phyloP scores from a whole-genome alignment of 2,329 filamentous ascomycete species.

The Ophioceras dolichostomum region DNA sequence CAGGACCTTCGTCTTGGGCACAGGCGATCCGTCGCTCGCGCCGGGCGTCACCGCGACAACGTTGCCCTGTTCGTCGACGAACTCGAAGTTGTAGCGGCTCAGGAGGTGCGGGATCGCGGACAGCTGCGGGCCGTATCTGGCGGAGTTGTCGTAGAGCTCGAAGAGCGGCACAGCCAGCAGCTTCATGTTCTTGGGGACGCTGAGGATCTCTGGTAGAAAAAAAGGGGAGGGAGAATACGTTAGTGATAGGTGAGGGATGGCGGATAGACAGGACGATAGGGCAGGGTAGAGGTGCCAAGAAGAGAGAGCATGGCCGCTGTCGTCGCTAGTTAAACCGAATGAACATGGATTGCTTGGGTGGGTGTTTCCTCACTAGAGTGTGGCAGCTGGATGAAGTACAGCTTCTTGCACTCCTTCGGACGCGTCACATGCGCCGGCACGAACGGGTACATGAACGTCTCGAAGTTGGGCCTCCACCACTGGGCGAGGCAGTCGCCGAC shows the following conservation, averaged over 20 bases:
- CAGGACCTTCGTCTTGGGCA: constrained; percentile 54
- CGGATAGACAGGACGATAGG: not conserved
- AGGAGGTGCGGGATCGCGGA: constrained; percentile 93
- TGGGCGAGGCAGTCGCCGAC: constrained; percentile 90
- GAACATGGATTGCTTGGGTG: too few relatives aligned
- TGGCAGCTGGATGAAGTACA: constrained; percentile 92
- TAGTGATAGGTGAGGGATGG: not conserved
- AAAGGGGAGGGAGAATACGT: not conserved
- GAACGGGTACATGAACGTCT: constrained; percentile 99
- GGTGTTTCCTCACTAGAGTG: constrained; percentile 83
- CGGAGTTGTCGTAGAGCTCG: constrained; percentile 96
- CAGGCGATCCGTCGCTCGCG: constrained; percentile 39
- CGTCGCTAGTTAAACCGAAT: too few relatives aligned
- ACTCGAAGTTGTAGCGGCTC: constrained; percentile 94
- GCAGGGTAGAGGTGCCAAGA: not conserved
- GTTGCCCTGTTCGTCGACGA: constrained; percentile 84
- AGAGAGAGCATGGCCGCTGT: too few relatives aligned
- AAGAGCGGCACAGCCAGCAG: constrained; percentile 92
- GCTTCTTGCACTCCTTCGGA: constrained; percentile 98
- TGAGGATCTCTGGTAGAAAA: constrained; percentile 61
- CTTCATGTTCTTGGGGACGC: constrained; percentile 99
- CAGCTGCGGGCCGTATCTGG: constrained; percentile 86
- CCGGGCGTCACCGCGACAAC: constrained; percentile 79
- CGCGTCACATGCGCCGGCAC: constrained; percentile 90
- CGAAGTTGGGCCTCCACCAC: constrained; percentile 98